Evolutionary conservation across 164 flowering plant species (phyloP), one percentile per base, ranked within the genome.

Genomic region (Vitis riparia): DNA sequence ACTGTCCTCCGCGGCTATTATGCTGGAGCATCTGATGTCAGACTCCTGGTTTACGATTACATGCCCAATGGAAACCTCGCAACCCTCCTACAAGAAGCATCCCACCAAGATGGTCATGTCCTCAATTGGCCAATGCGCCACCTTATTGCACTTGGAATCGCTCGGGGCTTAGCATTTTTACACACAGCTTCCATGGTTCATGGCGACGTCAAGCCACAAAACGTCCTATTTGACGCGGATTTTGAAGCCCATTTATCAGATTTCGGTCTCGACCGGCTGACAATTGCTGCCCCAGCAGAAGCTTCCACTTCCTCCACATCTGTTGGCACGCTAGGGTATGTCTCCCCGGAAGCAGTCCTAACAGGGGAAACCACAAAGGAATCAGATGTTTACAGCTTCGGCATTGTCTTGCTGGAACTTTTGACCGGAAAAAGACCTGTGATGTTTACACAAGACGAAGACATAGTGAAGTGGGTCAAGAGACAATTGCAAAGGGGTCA

Each of bases 91-190:
- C 96, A 91, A 77, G 98, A 94, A 76, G 97, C 98, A 11, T 87
- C 98, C 0, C 98, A 91, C 77, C 96, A 90, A 71, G 98, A 90
- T 51, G 98, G 98, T 15, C 95, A 91, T 56, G 91, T 91, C 23
- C 88, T 93, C 13, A 93, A 91, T 51, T 94, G 98, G 98, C 97
- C 98, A 51, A 94, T 94, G 98, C 92, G 98, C 30, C 98, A 94
- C 76, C 84, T 94, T 19, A 91, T 92, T 13, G 97, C 97, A 0
- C 89, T 93, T 0, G 97, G 97, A 16, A 85, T 93, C 8, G 98
- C 96, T 30, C 97, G 97, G 0, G 98, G 98, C 11, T 74, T 93
- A 3, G 80, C 91, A 8, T 91, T 89, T 71, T 71, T 93, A 17
- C 98, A 93, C 75, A 63, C 87, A 1, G 65, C 78, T 53, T 47